These are phyloP conservation scores for Pseudozyma pruni DNA, from an alignment of 1,284 basidiomycete genomes.

Conservation along the genomic window DNA sequence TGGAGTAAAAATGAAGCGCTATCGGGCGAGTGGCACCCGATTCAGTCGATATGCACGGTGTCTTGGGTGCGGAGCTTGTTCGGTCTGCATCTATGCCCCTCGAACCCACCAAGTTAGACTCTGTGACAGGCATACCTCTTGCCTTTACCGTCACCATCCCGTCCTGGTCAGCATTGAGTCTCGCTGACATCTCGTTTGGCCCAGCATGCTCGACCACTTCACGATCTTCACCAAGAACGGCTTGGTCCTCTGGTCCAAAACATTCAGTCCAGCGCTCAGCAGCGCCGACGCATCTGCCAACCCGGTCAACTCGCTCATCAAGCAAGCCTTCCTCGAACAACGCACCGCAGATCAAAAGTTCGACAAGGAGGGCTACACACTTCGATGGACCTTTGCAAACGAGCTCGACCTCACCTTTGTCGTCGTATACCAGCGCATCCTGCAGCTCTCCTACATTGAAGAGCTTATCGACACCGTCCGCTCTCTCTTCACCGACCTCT, in stretches of 20 bases:
- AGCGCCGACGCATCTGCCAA: conserved; percentile 32
- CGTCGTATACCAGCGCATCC: conserved; percentile 89
- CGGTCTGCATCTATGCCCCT: conserved; percentile 20
- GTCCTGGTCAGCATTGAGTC: neutral
- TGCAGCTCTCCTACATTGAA: conserved; percentile 93
- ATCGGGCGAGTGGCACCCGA: neutral
- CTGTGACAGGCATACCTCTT: conserved; percentile 12
- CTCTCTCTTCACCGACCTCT: conserved; percentile 57
- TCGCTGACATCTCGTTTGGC: neutral
- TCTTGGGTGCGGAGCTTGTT: conserved; percentile 11
- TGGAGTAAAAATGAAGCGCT: conserved; percentile 2
- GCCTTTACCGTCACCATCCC: conserved; percentile 6
- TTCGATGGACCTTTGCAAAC: conserved; percentile 63
- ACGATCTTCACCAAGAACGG: conserved; percentile 61
- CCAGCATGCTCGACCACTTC: conserved; percentile 58
- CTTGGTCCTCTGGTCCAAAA: conserved; percentile 61
- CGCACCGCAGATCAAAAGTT: conserved; percentile 55
- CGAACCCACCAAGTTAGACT: conserved; percentile 8
- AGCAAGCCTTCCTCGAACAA: conserved; percentile 63
- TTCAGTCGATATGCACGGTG: neutral
- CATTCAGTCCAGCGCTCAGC: conserved; percentile 51
- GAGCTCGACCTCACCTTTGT: conserved; percentile 64
- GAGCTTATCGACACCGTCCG: conserved; percentile 72
- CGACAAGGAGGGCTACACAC: conserved; percentile 62
- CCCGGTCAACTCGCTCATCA: conserved; percentile 60